Base-by-base conservation (phyloP, 495 filamentous ascomycete genomes). In the Trichoderma asperelloides region DNA sequence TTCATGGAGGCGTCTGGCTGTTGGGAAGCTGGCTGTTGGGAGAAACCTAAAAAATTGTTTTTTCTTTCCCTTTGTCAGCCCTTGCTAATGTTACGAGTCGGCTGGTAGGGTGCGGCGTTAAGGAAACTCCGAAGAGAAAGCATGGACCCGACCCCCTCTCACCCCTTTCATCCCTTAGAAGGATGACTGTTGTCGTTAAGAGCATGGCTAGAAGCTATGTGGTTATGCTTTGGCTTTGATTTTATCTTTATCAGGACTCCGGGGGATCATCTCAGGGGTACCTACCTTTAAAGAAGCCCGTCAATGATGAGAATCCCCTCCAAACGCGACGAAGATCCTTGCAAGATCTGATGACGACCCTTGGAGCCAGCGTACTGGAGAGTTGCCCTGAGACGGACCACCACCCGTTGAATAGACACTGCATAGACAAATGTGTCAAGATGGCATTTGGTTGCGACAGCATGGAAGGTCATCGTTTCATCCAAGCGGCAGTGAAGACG, bases 91-190 rank as follows among this genome's bases (percentile, higher is more conserved):
- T 30, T 23, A 60, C 51, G 51, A 60, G 51, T 60, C 7, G 51
- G 51, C 51, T 60, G 51, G 25, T 60, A 60, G 51, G 51, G 51
- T 60, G 51, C 51, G 51, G 51, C 23, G 23, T 60, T 12, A 27
- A 60, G 51, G 51, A 60, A 60, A 60, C 23, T 60, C 51, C 51
- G 51, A 60, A 60, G 51, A 28, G 51, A 60, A 60, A 60, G 23
- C 23, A 13, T 27, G 51, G 12, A 30, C 51, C 51, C 51, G 51
- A 15, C 51, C 51, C 51, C 51, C 23, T 60, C 51, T 60, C 51
- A 60, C 51, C 51, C 23, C 51, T 30, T 28, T 30, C 25, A 30
- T 30, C 23, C 51, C 51, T 60, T 23, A 60, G 51, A 60, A 60
- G 51, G 51, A 60, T 30, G 51, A 60, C 51, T 1, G 0, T 1